Percentiles rank a stretch among this genome's conserved stretches.
phyloP scores from a whole-genome alignment of 1,284 basidiomycete species.

The Exsudoporus floridanus region DNA sequence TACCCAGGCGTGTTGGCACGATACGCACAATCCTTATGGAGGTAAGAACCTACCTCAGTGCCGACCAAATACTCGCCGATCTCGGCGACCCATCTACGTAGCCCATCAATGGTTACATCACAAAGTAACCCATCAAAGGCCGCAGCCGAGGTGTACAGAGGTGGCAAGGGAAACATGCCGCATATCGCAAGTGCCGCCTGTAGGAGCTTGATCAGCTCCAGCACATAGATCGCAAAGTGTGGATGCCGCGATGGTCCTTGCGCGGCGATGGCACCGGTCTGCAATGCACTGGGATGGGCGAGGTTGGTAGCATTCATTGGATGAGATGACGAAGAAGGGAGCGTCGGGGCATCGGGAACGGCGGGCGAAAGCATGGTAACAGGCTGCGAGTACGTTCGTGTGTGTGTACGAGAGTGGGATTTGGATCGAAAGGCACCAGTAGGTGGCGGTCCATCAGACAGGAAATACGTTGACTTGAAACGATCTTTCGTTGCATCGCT shows the following conservation, averaged over 20 bases:
- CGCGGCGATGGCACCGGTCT: slow-evolving; percentile 6
- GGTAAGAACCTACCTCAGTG: slow-evolving; percentile 51
- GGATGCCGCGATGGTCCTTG: slow-evolving; percentile 29
- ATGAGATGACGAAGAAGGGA: slow-evolving; percentile 20
- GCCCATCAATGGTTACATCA: slow-evolving; percentile 67
- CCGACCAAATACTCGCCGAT: slow-evolving; percentile 61
- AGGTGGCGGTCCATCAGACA: slow-evolving; percentile 44
- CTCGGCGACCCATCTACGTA: slow-evolving; percentile 62
- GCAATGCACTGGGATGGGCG: slow-evolving; percentile 14
- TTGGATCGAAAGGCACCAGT: slow-evolving; percentile 30
- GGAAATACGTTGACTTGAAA: slow-evolving; percentile 66
- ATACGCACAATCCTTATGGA: neutral
- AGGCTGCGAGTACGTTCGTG: slow-evolving; percentile 32
- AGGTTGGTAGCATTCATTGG: slow-evolving; percentile 10
- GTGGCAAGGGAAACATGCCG: slow-evolving; percentile 51
- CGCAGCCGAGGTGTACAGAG: slow-evolving; percentile 26
- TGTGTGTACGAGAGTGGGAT: slow-evolving; percentile 30
- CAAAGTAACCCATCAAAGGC: slow-evolving; percentile 66
- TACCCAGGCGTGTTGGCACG: neutral
- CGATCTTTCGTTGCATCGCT: slow-evolving; percentile 77
- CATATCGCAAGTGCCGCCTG: slow-evolving; percentile 69
- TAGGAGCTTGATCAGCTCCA: slow-evolving; percentile 71
- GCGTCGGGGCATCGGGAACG: slow-evolving; percentile 22
- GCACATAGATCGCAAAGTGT: slow-evolving; percentile 47
- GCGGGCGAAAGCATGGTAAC: slow-evolving; percentile 27